Base-by-base conservation (phyloP, 1,139 yeast genomes). In the Blastobotrys illinoisensis region DNA sequence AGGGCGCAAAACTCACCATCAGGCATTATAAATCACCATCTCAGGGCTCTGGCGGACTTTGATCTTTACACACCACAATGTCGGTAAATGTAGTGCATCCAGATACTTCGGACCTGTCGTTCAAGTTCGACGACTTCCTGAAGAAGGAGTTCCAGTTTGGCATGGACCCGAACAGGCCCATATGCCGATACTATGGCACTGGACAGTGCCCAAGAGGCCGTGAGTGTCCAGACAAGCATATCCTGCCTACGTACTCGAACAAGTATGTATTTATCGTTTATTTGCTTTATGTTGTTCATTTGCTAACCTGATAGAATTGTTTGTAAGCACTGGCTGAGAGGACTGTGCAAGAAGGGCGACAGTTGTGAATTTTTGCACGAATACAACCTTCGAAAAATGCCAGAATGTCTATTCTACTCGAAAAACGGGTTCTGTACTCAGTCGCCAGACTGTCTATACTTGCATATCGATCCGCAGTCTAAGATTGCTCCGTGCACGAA, bases 281-380 rank as follows among this genome's bases (percentile, higher is more conserved):
- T 26, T 26, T 5, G 9, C 13, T 26, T 26, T 26, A 9, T 26
- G 6, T 11, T 26, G 32, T 26, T 26, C 32, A 11, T 26, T 26
- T 26, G 13, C 32, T 26, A 26, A 26, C 32, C 13, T 26, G 32
- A 5, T 26, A 26, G 63, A 53, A 83, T 85, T 54, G 99, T 93
- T 16, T 93, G 99, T 70, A 93, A 95, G 77, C 98, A 93, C 75
- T 93, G 99, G 99, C 80, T 95, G 50, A 80, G 98, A 63, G 99
- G 99, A 0, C 79, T 95, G 44, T 95, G 99, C 72, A 95, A 95
- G 73, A 93, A 91, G 74, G 96, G 95, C 54, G 97, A 91, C 64
- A 91, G 88, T 60, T 95, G 99, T 72, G 99, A 95, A 73, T 95
- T 89, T 66, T 73, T 95, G 51, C 99, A 95, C 71, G 99, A 95